These are phyloP conservation scores for Aspergillus piperis DNA, from an alignment of 2,329 filamentous ascomycete genomes.

Conservation along the genomic window DNA sequence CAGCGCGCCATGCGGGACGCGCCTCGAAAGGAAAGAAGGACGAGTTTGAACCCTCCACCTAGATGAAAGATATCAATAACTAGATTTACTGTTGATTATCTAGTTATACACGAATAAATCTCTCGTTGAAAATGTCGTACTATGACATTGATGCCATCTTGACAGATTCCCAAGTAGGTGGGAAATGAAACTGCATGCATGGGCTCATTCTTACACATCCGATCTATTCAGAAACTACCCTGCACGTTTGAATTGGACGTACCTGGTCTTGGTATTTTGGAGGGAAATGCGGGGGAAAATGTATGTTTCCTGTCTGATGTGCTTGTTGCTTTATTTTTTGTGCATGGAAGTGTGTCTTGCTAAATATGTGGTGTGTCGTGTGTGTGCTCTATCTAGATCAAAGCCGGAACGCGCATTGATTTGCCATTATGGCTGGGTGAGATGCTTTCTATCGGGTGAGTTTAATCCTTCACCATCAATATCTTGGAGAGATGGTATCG, in stretches of 20 bases:
- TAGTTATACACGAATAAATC: background rate
- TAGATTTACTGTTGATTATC: background rate
- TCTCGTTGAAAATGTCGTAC: slow-evolving; percentile 40
- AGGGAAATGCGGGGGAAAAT: slow-evolving; percentile 71
- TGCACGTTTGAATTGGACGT: slow-evolving; percentile 93
- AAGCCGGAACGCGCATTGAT: slow-evolving; percentile 74
- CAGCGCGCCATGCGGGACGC: slow-evolving; percentile 14
- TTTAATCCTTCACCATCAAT: background rate
- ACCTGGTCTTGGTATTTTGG: slow-evolving; percentile 82
- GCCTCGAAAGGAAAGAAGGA: background rate
- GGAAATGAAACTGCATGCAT: background rate
- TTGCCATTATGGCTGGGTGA: slow-evolving; percentile 94
- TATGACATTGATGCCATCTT: slow-evolving; percentile 52
- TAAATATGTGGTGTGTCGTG: background rate
- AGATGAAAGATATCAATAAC: background rate
- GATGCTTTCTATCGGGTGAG: slow-evolving; percentile 66
- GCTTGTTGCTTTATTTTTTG: background rate
- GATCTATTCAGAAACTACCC: slow-evolving; percentile 73
- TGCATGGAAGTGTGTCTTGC: background rate
- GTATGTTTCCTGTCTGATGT: slow-evolving; percentile 34
- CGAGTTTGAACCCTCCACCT: background rate
- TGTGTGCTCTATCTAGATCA: slow-evolving; percentile 57
- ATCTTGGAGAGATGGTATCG: background rate
- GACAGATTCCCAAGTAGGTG: slow-evolving; percentile 46
- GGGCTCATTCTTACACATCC: background rate